Base-by-base conservation (phyloP, 345 rosid species). In the Viola odorata region DNA sequence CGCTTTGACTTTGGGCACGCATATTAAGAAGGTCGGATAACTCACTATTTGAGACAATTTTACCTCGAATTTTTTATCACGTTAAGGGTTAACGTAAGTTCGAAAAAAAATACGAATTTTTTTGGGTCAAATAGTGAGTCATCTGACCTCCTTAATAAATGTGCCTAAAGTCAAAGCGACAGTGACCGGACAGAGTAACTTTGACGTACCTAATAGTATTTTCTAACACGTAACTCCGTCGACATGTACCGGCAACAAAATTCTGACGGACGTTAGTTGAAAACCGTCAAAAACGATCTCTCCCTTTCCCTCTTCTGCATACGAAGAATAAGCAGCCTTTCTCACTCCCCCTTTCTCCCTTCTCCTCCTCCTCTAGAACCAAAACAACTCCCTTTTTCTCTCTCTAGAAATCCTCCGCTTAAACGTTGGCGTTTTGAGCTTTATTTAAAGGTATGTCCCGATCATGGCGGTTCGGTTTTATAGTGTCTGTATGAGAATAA, bases 221-320 rank as follows among this genome's bases (percentile, higher is more conserved):
- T n/a, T n/a, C n/a, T n/a, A n/a, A n/a, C n/a, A n/a, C 32, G 32
- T 23, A 57, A 37, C 73, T 37, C 78, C 81, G 82, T 81, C 32
- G 53, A 69, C 6, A 5, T 14, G 42, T 0, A 23, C 32, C 64
- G 44, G 6, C 0, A n/a, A 11, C 16, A 47, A 72, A 59, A 42
- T 63, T 41, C 62, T 69, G 54, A 83, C 89, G 85, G 32, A 12
- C 88, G 89, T 78, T 51, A 63, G 48, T 3, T 42, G 7, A 40
- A 57, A 71, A 40, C 82, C 80, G 80, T 83, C 79, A 60, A 75
- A 83, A 83, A 88, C 85, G 80, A 82, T 80, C 66, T 63, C 80
- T 50, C 73, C 78, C 52, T 37, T 66, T 38, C 60, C 36, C 47
- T 62, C 57, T 41, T 42, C 50, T 52, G 67, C 66, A 64, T 47